These are phyloP conservation scores for Termitomyces sp. DNA, from an alignment of 768 basidiomycete genomes.

Conservation along the genomic window DNA sequence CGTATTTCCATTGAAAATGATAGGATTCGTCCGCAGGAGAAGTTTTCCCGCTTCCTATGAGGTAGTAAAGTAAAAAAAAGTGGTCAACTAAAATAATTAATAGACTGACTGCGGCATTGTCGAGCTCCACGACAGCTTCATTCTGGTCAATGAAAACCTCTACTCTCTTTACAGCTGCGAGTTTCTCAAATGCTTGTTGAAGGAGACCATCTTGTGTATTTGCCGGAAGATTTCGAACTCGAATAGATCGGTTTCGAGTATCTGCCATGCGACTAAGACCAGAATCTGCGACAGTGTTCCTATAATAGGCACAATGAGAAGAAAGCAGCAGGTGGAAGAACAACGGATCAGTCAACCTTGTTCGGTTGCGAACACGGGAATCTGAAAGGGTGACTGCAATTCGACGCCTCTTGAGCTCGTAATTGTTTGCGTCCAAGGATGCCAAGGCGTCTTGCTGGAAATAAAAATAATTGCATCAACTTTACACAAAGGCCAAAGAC, in stretches of 20 bases:
- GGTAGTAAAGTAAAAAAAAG: neutral
- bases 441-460: conserved; percentile 63
- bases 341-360: conserved; percentile 36
- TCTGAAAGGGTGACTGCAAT: conserved; percentile 89
- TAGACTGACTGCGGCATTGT: conserved; percentile 57
- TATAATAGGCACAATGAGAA: conserved; percentile 16
- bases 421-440: conserved; percentile 79
- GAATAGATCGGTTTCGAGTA: conserved; percentile 65
- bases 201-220: conserved; percentile 86
- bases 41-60: conserved; percentile 81
- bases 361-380: conserved; percentile 54
- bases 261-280: conserved; percentile 58
- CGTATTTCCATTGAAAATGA: conserved; percentile 61
- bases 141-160: conserved; percentile 64
- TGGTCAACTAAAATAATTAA: neutral
- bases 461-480: neutral
- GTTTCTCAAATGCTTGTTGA: conserved; percentile 86
- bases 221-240: conserved; percentile 70
- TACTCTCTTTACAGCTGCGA: conserved; percentile 65
- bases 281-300: conserved; percentile 46
- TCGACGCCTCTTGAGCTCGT: conserved; percentile 85
- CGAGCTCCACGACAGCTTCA: conserved; percentile 65
- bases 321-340: neutral
- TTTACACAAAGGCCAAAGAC: neutral
- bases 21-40: conserved; percentile 65